phyloP scores from a whole-genome alignment of 495 filamentous ascomycete genomes.

The Penicillium ochrochloron region DNA sequence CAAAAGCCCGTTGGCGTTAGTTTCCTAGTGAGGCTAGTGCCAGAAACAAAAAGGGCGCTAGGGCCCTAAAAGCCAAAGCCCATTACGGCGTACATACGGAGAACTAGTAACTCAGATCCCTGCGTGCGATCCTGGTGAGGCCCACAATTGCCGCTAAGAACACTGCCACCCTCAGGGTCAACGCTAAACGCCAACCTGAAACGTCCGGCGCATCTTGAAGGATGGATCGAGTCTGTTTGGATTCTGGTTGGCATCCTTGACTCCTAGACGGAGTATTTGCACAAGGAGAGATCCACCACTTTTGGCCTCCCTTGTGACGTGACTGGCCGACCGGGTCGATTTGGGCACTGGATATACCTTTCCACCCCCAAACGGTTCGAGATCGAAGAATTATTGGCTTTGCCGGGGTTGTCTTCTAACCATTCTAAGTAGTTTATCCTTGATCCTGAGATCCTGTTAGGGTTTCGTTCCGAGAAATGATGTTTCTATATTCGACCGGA shows the following conservation, averaged over 20 bases:
- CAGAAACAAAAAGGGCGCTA: not conserved
- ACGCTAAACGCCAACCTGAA: conserved; percentile 42
- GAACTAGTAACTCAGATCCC: conserved; percentile 30
- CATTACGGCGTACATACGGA: not conserved
- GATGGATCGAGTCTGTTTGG: conserved; percentile 15
- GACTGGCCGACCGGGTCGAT: not conserved
- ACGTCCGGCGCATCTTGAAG: conserved; percentile 28
- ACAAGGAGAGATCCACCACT: not conserved
- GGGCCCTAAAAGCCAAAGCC: not conserved
- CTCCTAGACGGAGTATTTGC: not conserved
- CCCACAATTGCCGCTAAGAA: conserved; percentile 33
- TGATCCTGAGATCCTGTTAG: not conserved
- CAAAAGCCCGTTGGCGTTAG: conserved; percentile 35
- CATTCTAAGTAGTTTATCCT: conserved; percentile 1
- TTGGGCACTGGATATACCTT: not conserved
- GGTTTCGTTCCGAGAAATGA: not conserved
- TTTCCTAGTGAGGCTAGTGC: not conserved
- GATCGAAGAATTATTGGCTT: conserved; percentile 3
- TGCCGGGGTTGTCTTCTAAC: conserved; percentile 1
- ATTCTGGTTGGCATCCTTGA: not conserved
- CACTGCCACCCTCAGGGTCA: conserved; percentile 46
- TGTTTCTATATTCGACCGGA: not conserved
- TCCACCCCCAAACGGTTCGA: conserved; percentile 24
- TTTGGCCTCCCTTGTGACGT: not conserved
- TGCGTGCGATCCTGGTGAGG: conserved; percentile 43